Base-by-base conservation (phyloP, 805 yeast genomes). In the Priceomyces haplophilus region DNA sequence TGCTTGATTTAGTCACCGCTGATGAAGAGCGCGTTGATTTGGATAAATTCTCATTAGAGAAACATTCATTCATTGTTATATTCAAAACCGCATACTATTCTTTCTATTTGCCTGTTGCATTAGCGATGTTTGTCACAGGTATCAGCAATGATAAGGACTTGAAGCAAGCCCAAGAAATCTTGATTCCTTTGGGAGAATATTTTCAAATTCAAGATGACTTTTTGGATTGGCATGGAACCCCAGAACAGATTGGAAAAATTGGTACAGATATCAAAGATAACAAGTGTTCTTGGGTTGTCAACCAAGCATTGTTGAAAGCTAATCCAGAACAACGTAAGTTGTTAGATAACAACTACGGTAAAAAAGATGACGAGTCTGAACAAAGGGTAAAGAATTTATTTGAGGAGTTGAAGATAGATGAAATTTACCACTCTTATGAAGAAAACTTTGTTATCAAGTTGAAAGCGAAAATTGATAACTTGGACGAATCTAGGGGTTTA, bases 261-360 rank as follows among this genome's bases (percentile, higher is more conserved):
- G 99, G 99, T 54, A 93, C 99, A 46, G 99, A 93, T 65, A 93
- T 93, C 61, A 86, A 86, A 72, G 99, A 93, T 69, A 93, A 93
- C 80, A 93, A 93, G 69, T 93, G 99, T 69, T 86, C 97, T 34
- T 93, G 99, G 99, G 82, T 93, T 43, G 79, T 93, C 57, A 93
- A 93, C 75, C 86, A 88, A 54, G 99, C 99, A 6, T 78, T 93
- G 56, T 77, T 83, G 62, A 70, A 82, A 52, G 91, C 79, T 41
- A 75, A 79, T 20, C 79, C 88, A 33, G 93, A 82, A 50, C 97
- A 93, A 73, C 85, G 97, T 67, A 65, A 73, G 52, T 46, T 85
- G 3, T 78, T 93, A 52, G 98, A 93, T 59, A 83, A 74, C 37
- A 88, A 93, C 74, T 93, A 93, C 62, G 99, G 99, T 54, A 75